Evolutionary conservation across 305 asterid genomes (phyloP).

Genomic region (Solanum hybrid): DNA sequence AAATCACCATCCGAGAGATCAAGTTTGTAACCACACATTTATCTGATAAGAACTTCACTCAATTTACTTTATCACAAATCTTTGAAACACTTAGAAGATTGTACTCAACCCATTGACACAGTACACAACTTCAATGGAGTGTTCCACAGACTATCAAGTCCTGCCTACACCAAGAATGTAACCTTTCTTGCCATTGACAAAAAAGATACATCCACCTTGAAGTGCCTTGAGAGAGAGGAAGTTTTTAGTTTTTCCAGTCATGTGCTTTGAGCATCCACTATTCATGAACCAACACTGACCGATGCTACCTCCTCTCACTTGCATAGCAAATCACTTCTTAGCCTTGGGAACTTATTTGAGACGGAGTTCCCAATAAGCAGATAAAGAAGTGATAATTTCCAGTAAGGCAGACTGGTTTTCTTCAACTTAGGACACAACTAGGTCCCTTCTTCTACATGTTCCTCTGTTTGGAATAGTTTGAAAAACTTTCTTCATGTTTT

Average conservation of each 20-base stretch:
- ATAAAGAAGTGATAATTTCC: not conserved
- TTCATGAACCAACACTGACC: not conserved
- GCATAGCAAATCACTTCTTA: not conserved
- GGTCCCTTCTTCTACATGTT: not conserved
- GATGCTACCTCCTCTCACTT: not conserved
- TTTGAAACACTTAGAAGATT: not conserved
- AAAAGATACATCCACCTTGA: not conserved
- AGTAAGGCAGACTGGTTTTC: not conserved
- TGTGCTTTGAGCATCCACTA: not conserved
- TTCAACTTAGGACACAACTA: not conserved
- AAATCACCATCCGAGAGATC: not conserved
- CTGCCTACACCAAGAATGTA: not conserved
- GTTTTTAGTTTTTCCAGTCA: not conserved
- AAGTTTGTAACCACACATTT: not conserved
- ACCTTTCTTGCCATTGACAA: not conserved
- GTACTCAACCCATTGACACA: not conserved
- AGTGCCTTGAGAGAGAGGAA: not conserved
- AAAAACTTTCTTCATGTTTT: not conserved
- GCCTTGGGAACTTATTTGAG: not conserved
- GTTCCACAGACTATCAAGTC: not conserved
- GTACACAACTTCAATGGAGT: not conserved
- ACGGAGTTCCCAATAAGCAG: not conserved
- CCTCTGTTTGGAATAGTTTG: not conserved
- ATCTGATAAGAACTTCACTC: not conserved
- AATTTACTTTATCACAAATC: not conserved